phyloP scores from a whole-genome alignment of 2,329 filamentous ascomycete species.

The Seiridium unicorne region DNA sequence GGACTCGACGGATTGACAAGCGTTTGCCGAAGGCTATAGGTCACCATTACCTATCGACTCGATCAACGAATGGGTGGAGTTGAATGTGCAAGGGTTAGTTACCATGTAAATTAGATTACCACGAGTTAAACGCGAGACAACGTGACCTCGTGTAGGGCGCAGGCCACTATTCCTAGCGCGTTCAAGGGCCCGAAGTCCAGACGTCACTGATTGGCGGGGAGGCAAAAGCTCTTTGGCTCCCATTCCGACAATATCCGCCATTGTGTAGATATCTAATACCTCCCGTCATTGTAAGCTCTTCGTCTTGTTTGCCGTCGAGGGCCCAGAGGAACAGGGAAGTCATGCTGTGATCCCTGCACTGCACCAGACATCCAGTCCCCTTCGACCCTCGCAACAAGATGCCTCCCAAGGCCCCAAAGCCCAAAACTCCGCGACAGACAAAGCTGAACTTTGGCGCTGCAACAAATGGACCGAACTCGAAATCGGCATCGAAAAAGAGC shows the following conservation, averaged over 20 bases:
- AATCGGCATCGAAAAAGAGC: conserved; percentile 27
- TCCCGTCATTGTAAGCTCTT: too few species aligned
- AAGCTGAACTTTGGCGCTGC: conserved; percentile 27
- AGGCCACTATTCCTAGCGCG: not conserved
- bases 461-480: conserved; percentile 14
- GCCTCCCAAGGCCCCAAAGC: conserved; percentile 5
- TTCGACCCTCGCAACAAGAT: not conserved
- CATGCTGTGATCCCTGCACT: not conserved
- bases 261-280: not conserved
- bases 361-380: not conserved
- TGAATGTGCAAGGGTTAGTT: too few species aligned
- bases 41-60: too few species aligned
- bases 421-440: conserved; percentile 16
- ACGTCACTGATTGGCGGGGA: not conserved
- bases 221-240: not conserved
- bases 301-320: too few species aligned
- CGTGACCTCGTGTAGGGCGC: too few species aligned
- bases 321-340: not conserved
- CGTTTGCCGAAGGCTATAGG: too few species aligned
- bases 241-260: not conserved
- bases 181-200: not conserved
- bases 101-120: too few species aligned
- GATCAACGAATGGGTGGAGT: too few species aligned
- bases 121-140: too few species aligned
- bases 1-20: too few species aligned